Evolutionary conservation across 2,329 filamentous ascomycete species (phyloP).

Genomic region (Colletotrichum musae): DNA sequence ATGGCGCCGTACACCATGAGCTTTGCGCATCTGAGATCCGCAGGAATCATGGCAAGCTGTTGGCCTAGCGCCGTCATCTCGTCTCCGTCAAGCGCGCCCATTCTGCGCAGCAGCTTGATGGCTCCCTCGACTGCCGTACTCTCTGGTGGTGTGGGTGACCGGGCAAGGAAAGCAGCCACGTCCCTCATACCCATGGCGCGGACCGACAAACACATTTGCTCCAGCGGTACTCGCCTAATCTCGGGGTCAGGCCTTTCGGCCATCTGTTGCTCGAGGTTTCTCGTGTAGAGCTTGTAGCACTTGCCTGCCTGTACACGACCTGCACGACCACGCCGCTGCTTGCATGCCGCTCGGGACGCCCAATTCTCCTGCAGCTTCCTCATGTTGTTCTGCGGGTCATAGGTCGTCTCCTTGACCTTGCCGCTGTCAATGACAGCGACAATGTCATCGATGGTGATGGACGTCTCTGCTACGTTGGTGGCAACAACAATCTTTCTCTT

Average conservation of each 20-base stretch:
- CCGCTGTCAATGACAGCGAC: conserved; percentile 96
- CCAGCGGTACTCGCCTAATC: conserved; percentile 91
- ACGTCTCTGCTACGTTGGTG: conserved; percentile 98
- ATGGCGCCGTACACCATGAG: conserved; percentile 95
- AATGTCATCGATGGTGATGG: conserved; percentile 98
- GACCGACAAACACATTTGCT: conserved; percentile 94
- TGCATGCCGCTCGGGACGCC: conserved; percentile 94
- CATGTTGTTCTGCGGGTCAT: conserved; percentile 93
- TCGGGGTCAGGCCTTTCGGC: conserved; percentile 91
- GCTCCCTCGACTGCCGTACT: conserved; percentile 89
- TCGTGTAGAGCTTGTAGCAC: conserved; percentile 96
- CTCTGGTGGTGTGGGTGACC: conserved; percentile 91
- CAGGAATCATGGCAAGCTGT: conserved; percentile 95
- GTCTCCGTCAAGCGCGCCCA: conserved; percentile 90
- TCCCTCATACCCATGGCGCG: conserved; percentile 94
- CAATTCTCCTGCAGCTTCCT: conserved; percentile 94
- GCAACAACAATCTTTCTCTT: conserved; percentile 94
- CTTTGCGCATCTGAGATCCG: conserved; percentile 93
- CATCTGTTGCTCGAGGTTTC: conserved; percentile 89
- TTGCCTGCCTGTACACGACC: conserved; percentile 91
- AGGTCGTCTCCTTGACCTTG: conserved; percentile 96
- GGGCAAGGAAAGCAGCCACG: conserved; percentile 84
- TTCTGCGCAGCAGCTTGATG: conserved; percentile 81
- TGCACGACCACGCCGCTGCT: conserved; percentile 92
- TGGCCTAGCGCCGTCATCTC: conserved; percentile 91